These are phyloP conservation scores for Jamesozyma piceae DNA, from an alignment of 805 yeast species.

Conservation along the genomic window DNA sequence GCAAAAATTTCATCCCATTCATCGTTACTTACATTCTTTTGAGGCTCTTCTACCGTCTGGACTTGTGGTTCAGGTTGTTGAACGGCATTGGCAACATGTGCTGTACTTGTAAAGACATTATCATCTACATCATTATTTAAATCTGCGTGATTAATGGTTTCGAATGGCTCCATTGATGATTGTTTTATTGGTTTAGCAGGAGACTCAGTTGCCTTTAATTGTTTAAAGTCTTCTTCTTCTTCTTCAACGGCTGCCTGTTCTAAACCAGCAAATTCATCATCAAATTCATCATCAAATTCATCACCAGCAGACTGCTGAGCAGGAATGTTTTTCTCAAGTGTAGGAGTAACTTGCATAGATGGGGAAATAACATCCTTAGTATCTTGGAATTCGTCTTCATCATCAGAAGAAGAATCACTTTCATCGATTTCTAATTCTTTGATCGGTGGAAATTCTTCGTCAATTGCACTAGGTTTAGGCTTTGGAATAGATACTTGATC, in stretches of 20 bases:
- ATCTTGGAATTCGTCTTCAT: conserved; percentile 29
- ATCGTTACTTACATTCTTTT: conserved; percentile 37
- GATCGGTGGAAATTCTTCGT: conserved; percentile 56
- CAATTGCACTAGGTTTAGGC: conserved; percentile 11
- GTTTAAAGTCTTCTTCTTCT: conserved; percentile 7
- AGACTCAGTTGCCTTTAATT: not conserved
- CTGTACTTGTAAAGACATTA: conserved; percentile 16
- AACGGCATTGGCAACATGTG: not conserved
- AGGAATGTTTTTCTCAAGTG: conserved; percentile 6
- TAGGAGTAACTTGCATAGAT: conserved; percentile 1
- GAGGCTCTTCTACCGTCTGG: not conserved
- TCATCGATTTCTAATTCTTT: conserved; percentile 46
- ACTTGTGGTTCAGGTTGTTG: conserved; percentile 2
- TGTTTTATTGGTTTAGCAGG: not conserved
- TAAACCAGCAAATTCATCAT: conserved; percentile 37
- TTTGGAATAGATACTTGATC: conserved; percentile 4
- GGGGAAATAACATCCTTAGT: conserved; percentile 9
- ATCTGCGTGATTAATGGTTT: conserved; percentile 19
- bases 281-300: conserved; percentile 23
- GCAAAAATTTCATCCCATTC: conserved; percentile 95
- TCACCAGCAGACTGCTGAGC: conserved; percentile 8
- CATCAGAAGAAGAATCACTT: conserved; percentile 39
- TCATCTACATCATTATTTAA: conserved; percentile 20
- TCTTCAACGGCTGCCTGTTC: conserved; percentile 38
- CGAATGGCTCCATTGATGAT: conserved; percentile 19